Base-by-base conservation (phyloP, 768 basidiomycete genomes). In the Termitomyces sp. region DNA sequence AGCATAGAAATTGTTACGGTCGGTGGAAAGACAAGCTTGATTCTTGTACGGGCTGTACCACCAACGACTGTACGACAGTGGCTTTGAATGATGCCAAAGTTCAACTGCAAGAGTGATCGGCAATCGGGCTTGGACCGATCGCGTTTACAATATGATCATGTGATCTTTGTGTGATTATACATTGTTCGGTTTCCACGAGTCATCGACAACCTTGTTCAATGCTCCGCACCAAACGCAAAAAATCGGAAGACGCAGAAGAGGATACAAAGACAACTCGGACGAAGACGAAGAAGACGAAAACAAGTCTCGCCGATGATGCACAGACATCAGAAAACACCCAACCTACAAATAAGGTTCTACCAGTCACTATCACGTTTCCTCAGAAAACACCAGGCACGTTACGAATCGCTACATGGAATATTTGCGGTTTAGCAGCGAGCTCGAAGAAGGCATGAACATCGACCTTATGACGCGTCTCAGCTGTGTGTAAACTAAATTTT, bases 331-430 rank as follows among this genome's bases (percentile, higher is more conserved):
- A 66, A 44, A 84, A 79, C 56, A 73, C 75, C 0, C 87, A 90
- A 64, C 88, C 88, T 36, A 90, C 81, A 51, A 92, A 92, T 69
- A 90, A 84, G 66, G 79, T 80, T 5, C 64, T 92, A 4, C 90
- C 90, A n/a, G 76, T 73, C 22, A 70, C 74, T 36, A 85, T 92
- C 48, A 57, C 65, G 8, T 85, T 90, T 64, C 80, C 85, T 26
- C 73, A 77, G 5, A 80, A 79, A 49, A 63, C 54, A 29, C 65
- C 71, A 20, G 79, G 79, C 6, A 76, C 82, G 6, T 59, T 83
- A 37, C 76, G 85, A 16, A 73, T 94, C 29, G 80, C 81, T 16
- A 69, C 87, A 5, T 94, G 90, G 90, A 94, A 94, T 67, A 81
- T 94, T 6, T 90, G 86, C 61, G 87, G 93, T 4, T 72, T 90